Evolutionary conservation across 176 grass and related monocot species (phyloP).

Genomic region (Ensete ventricosum): DNA sequence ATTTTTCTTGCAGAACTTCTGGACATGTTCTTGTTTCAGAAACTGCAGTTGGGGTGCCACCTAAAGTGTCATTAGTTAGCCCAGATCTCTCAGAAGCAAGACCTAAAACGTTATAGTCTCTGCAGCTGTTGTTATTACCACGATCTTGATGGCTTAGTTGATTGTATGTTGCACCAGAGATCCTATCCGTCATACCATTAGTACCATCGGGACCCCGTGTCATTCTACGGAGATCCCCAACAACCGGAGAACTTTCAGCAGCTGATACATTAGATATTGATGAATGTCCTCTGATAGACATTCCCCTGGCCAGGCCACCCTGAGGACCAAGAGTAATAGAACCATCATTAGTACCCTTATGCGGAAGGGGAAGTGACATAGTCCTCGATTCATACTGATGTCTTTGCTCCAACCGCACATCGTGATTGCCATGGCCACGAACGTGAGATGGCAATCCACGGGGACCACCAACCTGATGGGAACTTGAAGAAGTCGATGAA

Average conservation of each 20-base stretch:
- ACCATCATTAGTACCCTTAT: conserved; percentile 48
- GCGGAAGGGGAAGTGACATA: conserved; percentile 47
- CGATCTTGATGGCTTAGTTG: conserved; percentile 18
- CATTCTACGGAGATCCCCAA: conserved; percentile 41
- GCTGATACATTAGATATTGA: conserved; percentile 36
- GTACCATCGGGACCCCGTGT: conserved; percentile 37
- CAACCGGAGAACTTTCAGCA: conserved; percentile 16
- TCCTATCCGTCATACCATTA: conserved; percentile 12
- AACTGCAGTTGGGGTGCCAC: conserved; percentile 30
- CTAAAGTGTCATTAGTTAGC: conserved; percentile 25
- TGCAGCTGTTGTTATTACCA: neutral
- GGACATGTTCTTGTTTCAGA: conserved; percentile 44
- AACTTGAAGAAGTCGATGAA: conserved; percentile 40
- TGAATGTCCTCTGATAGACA: conserved; percentile 77
- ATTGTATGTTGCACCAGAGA: neutral
- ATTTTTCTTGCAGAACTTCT: conserved; percentile 59
- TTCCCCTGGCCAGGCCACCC: conserved; percentile 71
- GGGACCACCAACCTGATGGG: conserved; percentile 43
- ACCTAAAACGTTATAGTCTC: conserved; percentile 28
- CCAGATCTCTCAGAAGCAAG: conserved; percentile 32
- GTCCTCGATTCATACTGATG: conserved; percentile 51
- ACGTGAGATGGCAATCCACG: conserved; percentile 44
- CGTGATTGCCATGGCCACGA: conserved; percentile 45
- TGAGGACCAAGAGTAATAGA: conserved; percentile 73
- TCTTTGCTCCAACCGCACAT: conserved; percentile 56